Conservation (phyloP, 495 filamentous ascomycete genomes). For the Sordaria brevicollis region DNA sequence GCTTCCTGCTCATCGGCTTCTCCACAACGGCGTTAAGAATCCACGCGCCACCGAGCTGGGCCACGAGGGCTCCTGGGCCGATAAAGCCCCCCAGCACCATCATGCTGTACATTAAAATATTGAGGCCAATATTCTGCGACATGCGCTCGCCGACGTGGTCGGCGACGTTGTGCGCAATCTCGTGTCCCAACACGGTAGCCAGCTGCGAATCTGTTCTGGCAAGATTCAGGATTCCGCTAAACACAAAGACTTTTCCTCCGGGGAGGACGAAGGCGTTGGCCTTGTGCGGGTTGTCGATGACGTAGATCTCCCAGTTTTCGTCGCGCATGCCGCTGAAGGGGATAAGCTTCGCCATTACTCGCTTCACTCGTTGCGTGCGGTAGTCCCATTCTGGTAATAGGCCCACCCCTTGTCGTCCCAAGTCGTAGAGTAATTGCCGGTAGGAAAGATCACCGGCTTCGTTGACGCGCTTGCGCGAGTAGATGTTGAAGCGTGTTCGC, state of each 20-base stretch:
- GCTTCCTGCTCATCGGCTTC: constrained; percentile 58
- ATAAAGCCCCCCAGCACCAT: constrained; percentile 44
- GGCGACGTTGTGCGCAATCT: constrained; percentile 88
- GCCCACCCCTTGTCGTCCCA: constrained; percentile 19
- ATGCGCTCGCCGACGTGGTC: constrained; percentile 70
- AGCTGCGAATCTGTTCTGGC: constrained; percentile 63
- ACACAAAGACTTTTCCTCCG: constrained; percentile 91
- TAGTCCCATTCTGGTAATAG: constrained; percentile 35
- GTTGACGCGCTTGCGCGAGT: constrained; percentile 46
- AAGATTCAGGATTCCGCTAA: constrained; percentile 68
- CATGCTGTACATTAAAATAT: constrained; percentile 39
- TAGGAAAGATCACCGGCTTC: constrained; percentile 43
- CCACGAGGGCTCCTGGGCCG: constrained; percentile 28
- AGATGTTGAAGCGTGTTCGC: constrained; percentile 72
- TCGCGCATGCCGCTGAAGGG: constrained; percentile 51
- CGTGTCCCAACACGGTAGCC: constrained; percentile 80
- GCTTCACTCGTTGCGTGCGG: constrained; percentile 40
- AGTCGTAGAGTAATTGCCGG: constrained; percentile 36
- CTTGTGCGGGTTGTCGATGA: constrained; percentile 55
- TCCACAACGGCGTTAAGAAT: constrained; percentile 53
- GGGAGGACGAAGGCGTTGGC: constrained; percentile 87
- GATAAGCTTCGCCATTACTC: constrained; percentile 62
- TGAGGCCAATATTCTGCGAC: constrained; percentile 48
- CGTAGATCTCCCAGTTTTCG: constrained; percentile 71
- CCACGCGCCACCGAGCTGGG: constrained; percentile 29